Percentiles rank a stretch among this genome's conserved stretches.
Evolutionary conservation across 2,329 filamentous ascomycete species (phyloP).

Genomic region (Fusarium longipes): DNA sequence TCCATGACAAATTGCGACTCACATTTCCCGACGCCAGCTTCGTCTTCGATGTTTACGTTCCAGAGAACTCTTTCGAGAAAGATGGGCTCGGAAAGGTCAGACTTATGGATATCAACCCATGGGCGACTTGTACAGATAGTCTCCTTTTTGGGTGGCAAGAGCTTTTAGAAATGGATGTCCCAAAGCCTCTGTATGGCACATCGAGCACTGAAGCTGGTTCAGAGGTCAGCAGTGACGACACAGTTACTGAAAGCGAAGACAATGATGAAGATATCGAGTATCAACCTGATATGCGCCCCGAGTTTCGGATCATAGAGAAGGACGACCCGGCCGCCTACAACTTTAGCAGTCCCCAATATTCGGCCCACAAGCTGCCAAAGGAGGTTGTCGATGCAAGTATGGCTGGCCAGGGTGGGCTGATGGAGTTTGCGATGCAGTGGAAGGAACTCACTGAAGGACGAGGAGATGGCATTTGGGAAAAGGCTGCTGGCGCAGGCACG

Average conservation of each 20-base stretch:
- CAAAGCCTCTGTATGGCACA: constrained; percentile 65
- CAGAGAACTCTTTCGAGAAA: constrained; percentile 66
- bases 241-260: constrained; percentile 54
- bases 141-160: constrained; percentile 92
- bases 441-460: constrained; percentile 65
- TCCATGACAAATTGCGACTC: constrained; percentile 76
- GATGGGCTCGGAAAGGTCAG: constrained; percentile 78
- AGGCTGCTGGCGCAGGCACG: constrained; percentile 37
- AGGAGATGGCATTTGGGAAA: constrained; percentile 56
- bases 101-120: constrained; percentile 94
- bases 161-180: constrained; percentile 77
- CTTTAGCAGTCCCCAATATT: constrained; percentile 88
- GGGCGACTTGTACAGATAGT: constrained; percentile 89
- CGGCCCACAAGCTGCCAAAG: constrained; percentile 92
- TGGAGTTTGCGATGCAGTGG: constrained; percentile 84
- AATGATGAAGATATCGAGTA: constrained; percentile 59
- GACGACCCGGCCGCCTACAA: constrained; percentile 91
- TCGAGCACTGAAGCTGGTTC: constrained; percentile 46
- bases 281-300: constrained; percentile 72
- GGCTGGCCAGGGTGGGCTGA: constrained; percentile 78
- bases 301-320: constrained; percentile 83
- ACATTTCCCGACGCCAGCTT: constrained; percentile 88
- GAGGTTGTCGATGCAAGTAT: constrained; percentile 83
- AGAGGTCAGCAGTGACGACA: constrained; percentile 53
- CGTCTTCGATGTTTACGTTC: constrained; percentile 92